Base-by-base conservation (phyloP, 768 basidiomycete genomes). In the Russula abietina region DNA sequence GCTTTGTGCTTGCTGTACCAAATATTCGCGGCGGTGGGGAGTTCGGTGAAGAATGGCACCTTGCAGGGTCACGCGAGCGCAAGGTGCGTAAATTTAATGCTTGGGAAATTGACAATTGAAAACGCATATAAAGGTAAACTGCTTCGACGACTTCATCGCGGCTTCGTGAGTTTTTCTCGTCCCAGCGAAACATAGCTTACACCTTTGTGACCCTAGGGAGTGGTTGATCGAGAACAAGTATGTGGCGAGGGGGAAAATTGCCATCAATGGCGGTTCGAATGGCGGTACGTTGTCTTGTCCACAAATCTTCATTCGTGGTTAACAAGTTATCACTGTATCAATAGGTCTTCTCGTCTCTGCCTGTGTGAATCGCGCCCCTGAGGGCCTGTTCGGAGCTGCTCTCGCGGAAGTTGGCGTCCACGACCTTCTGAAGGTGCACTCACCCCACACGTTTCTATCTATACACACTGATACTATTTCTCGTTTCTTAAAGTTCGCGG, bases 1-100 rank as follows among this genome's bases (percentile, higher is more conserved):
- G 86, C 10, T 86, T 82, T 8, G 74, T 91, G 33, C 78, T 85
- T 33, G 90, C 87, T 4, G 69, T 80, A 38, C 77, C 80, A 24
- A 75, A 73, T 67, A 77, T 79, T 59, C 73, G 81, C 12, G 81
- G 81, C 11, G 91, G 91, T 4, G 80, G 81, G 1, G 88, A 91
- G 70, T 92, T 91, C 65, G 91, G 91, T 16, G 87, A 92, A 68
- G 81, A 84, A n/a, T 93, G 91, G 91, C 90, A 93, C 71, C 69
- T 80, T 46, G 88, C 80, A 26, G 91, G 88, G 2, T 85, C 78
- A 32, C 78, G 77, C 64, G 89, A 90, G 64, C 80, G 81, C 56
- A 91, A 91, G 79, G 87, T 86, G 57, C 60, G 62, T 46, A 17
- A 4, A 11, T 46, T 22, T 22, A 3, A n/a, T 38, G n/a, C 28